A percentile compares a stretch with the other conserved stretches of the same genome.
phyloP scores from a whole-genome alignment of 495 filamentous ascomycete species.

The Tuber magnatum region DNA sequence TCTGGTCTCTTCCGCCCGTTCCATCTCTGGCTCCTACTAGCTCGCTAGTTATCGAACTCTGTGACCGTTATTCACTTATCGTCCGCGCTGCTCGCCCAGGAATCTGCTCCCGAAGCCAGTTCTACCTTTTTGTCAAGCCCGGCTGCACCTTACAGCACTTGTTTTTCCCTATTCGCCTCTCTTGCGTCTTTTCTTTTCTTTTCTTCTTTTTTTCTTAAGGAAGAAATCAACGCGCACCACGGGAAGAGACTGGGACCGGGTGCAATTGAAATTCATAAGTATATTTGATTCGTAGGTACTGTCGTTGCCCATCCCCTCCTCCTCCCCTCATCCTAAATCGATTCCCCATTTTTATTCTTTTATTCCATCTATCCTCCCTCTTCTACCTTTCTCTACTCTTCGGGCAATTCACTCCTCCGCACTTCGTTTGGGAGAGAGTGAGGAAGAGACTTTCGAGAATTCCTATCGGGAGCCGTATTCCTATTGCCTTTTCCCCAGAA shows the following conservation, averaged over 20 bases:
- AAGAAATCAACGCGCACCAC: slow-evolving; percentile 2
- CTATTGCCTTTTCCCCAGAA: background rate
- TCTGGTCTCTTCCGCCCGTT: background rate
- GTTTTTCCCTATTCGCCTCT: slow-evolving; percentile 2
- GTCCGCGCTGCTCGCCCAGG: background rate
- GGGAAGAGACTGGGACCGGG: background rate
- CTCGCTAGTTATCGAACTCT: background rate
- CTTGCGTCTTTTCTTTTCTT: slow-evolving; percentile 6
- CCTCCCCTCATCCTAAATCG: slow-evolving; percentile 1
- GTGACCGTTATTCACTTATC: background rate
- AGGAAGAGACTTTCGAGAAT: background rate
- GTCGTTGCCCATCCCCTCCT: background rate
- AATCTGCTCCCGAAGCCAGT: background rate
- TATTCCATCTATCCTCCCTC: background rate
- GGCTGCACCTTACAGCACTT: background rate
- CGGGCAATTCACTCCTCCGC: background rate
- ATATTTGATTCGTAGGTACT: slow-evolving; percentile 1
- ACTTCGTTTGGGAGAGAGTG: background rate
- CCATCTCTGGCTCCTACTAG: background rate
- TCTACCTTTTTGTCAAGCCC: background rate
- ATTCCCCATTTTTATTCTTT: background rate
- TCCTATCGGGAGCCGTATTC: background rate
- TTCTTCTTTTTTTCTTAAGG: slow-evolving; percentile 9
- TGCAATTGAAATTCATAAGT: background rate
- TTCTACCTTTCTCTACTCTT: background rate